These are phyloP conservation scores for Trichoderma citrinoviride DNA, from an alignment of 2,329 filamentous ascomycete genomes.

Conservation along the genomic window DNA sequence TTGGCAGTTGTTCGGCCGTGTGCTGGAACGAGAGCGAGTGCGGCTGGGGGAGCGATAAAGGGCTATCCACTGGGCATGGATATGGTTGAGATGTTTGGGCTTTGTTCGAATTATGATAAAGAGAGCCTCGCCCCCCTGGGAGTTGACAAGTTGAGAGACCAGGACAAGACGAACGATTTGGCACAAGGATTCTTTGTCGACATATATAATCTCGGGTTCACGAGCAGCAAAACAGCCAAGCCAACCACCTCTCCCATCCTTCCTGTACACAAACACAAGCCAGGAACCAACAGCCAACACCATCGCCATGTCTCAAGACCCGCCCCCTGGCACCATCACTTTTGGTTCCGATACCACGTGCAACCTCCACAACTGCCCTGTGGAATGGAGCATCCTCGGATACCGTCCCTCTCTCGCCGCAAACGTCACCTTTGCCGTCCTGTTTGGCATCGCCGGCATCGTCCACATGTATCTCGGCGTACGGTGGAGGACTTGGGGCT, in stretches of 20 bases:
- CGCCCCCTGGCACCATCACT: conserved; percentile 26
- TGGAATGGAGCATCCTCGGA: conserved; percentile 49
- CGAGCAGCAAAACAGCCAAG: neutral
- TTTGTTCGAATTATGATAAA: no score
- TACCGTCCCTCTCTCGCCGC: conserved; percentile 54
- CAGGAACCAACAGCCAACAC: neutral
- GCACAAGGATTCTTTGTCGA: neutral
- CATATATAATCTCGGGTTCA: neutral
- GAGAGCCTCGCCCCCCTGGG: neutral
- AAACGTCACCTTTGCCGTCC: conserved; percentile 50
- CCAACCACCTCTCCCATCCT: neutral
- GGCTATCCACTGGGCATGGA: no score
- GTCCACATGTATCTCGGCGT: conserved; percentile 47
- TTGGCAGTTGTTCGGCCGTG: no score
- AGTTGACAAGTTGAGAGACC: neutral
- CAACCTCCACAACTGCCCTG: conserved; percentile 46
- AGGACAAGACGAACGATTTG: neutral
- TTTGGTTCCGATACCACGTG: conserved; percentile 49
- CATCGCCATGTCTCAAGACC: neutral
- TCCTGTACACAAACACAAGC: neutral
- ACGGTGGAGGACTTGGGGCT: conserved; percentile 48
- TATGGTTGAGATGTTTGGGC: no score
- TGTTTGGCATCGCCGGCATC: conserved; percentile 46
- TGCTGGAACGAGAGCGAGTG: no score
- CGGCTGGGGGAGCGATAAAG: no score